Evolutionary conservation across 164 flowering plant species (phyloP).

Genomic region (Warburgia ugandensis): DNA sequence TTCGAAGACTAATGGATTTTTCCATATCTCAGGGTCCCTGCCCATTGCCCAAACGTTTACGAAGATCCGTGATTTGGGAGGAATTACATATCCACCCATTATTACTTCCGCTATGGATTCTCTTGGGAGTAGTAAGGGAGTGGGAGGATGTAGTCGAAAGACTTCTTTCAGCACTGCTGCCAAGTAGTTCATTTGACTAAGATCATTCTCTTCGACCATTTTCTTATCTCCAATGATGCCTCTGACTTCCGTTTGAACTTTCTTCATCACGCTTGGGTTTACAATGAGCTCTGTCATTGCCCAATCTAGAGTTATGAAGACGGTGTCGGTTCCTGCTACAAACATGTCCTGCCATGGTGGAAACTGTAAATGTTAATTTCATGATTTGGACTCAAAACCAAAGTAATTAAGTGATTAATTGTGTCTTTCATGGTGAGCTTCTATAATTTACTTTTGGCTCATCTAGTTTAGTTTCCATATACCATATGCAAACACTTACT

Average conservation of each 20-base stretch:
- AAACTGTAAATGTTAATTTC: background rate
- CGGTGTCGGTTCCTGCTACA: too few relatives aligned
- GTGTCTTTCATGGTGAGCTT: background rate
- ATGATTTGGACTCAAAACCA: too few relatives aligned
- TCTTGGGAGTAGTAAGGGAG: slow-evolving; percentile 38
- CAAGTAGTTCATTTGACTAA: slow-evolving; percentile 32
- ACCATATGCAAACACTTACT: background rate
- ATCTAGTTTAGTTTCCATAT: background rate
- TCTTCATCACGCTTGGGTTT: slow-evolving; percentile 34
- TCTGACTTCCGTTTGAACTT: slow-evolving; percentile 40
- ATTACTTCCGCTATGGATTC: slow-evolving; percentile 35
- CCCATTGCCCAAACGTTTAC: slow-evolving; percentile 56
- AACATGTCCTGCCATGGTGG: slow-evolving; percentile 58
- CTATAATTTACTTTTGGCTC: too few relatives aligned
- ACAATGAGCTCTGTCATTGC: too few relatives aligned
- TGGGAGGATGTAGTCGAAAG: slow-evolving; percentile 49
- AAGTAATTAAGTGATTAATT: too few relatives aligned
- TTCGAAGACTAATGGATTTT: slow-evolving; percentile 31
- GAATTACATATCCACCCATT: too few relatives aligned
- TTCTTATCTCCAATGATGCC: slow-evolving; percentile 23
- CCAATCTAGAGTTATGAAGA: too few relatives aligned
- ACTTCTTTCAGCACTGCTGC: slow-evolving; percentile 46
- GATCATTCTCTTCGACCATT: slow-evolving; percentile 29
- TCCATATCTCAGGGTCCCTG: slow-evolving; percentile 37
- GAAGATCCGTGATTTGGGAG: slow-evolving; percentile 34